Evolutionary conservation across 1,284 basidiomycete genomes (phyloP), one percentile per base, ranked within the genome.

Genomic region (Anthracocystis panici-leucophaei): DNA sequence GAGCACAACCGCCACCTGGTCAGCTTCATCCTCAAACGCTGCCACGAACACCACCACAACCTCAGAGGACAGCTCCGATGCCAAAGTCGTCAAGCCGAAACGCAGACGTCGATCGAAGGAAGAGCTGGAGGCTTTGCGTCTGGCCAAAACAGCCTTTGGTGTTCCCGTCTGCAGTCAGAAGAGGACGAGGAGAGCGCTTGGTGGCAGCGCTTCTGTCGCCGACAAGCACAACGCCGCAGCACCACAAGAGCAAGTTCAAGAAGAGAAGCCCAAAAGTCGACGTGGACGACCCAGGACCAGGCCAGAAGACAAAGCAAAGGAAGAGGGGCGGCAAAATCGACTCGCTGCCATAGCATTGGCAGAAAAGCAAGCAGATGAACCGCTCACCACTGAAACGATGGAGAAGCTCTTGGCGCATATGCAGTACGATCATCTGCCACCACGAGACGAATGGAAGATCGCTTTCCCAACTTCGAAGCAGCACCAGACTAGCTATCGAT

Each of bases 361-460:
- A 10, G 46, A 50, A 49, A 49, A 53, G 5, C 31, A 46, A 33
- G 57, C 27, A 8, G 25, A 54, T 9, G 49, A 58, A 33, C 53
- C 52, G 5, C 42, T 51, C 25, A 41, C 35, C 18, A 16, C 49
- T 0, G 42, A 72, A 31, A 31, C 33, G 18, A 61, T 64, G 60
- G 42, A 56, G 12, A 35, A 57, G 40, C 58, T 68, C 1, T 21
- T 71, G 2, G 12, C 35, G 3, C 16, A 58, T 25, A 72, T 73
- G 69, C 10, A 46, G 23, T 74, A 74, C 65, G 63, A 66, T 0
- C 80, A 82, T 45, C 50, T 82, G 29, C 78, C 78, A 10, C 63
- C 75, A 11, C 55, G 72, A 16, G 45, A 61, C 5, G 49, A 65
- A 10, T 82, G 80, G 80, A 73, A 71, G 38, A 21, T n/a, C 6